Percentiles rank a stretch among this genome's conserved stretches.
Evolutionary conservation across 192 early-diverging fungal species (phyloP).

Genomic region (Backusella tarrabulga): DNA sequence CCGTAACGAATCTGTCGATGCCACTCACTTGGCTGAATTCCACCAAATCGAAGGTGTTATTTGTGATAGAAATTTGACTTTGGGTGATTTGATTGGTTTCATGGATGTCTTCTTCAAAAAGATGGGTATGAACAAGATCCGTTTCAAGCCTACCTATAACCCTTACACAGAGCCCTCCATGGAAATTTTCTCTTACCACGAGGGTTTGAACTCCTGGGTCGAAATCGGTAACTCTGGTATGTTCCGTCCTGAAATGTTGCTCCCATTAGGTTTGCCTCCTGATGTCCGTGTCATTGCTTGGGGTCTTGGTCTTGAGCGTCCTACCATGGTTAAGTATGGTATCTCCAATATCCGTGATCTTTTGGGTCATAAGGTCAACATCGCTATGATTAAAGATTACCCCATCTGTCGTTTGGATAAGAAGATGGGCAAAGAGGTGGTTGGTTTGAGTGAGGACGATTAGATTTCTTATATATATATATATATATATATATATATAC

Average conservation of each 20-base stretch:
- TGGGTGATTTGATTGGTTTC: constrained; percentile 96
- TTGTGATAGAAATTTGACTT: constrained; percentile 90
- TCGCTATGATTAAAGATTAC: constrained; percentile 86
- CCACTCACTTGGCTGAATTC: constrained; percentile 99
- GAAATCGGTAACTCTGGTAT: constrained; percentile 99
- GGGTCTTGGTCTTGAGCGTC: constrained; percentile 95
- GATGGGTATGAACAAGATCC: constrained; percentile 89
- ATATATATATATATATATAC: not conserved
- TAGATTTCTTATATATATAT: not conserved
- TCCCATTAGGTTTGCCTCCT: constrained; percentile 89
- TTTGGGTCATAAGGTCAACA: constrained; percentile 91
- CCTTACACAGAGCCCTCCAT: constrained; percentile 99
- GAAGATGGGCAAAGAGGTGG: constrained; percentile 74
- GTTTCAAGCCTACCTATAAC: constrained; percentile 99
- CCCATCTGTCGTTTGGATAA: constrained; percentile 92
- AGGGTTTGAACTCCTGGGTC: constrained; percentile 82
- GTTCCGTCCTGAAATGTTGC: constrained; percentile 99
- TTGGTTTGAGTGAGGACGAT: constrained; percentile 34
- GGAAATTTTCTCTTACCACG: constrained; percentile 99
- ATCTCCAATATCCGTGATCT: constrained; percentile 93
- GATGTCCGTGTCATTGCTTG: constrained; percentile 97
- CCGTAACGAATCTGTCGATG: constrained; percentile 97
- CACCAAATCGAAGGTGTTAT: constrained; percentile 99
- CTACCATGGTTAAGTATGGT: constrained; percentile 98
- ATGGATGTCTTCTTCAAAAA: constrained; percentile 97